Conservation (phyloP, 2,329 filamentous ascomycete species). For the Zymoseptoria brevis region DNA sequence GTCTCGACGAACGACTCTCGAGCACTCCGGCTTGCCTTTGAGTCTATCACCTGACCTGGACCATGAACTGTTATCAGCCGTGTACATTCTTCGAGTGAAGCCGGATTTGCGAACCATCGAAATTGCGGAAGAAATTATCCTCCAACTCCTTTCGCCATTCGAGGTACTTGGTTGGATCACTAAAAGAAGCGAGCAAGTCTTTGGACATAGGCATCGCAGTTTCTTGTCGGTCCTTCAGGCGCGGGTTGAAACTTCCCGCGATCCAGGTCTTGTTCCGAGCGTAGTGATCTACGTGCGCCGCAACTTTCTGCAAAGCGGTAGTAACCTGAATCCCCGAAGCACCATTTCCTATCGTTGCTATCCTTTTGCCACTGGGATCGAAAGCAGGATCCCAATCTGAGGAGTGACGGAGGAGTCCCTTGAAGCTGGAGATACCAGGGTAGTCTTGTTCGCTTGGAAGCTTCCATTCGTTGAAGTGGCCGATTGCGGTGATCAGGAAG, state of each 20-base stretch:
- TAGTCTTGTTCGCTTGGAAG: constrained; percentile 45
- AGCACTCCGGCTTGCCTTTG: constrained; percentile 28
- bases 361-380: constrained; percentile 31
- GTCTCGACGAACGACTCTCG: constrained; percentile 31
- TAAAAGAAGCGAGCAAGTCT: constrained; percentile 50
- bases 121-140: constrained; percentile 53
- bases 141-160: constrained; percentile 36
- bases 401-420: constrained; percentile 34
- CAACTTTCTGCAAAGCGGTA: constrained; percentile 43
- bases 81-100: background rate
- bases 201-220: constrained; percentile 48
- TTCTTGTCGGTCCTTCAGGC: constrained; percentile 43
- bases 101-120: constrained; percentile 18
- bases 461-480: constrained; percentile 58
- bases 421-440: constrained; percentile 34
- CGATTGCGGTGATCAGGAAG: constrained; percentile 55
- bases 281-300: constrained; percentile 53
- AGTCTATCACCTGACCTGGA: constrained; percentile 30
- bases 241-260: constrained; percentile 52
- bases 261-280: constrained; percentile 59
- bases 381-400: constrained; percentile 31
- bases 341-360: constrained; percentile 39
- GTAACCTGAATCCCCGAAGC: constrained; percentile 35
- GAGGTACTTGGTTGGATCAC: constrained; percentile 54
- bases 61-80: background rate